Evolutionary conservation across 2,329 filamentous ascomycete species (phyloP).

Genomic region (Orbilia blumenaviensis): DNA sequence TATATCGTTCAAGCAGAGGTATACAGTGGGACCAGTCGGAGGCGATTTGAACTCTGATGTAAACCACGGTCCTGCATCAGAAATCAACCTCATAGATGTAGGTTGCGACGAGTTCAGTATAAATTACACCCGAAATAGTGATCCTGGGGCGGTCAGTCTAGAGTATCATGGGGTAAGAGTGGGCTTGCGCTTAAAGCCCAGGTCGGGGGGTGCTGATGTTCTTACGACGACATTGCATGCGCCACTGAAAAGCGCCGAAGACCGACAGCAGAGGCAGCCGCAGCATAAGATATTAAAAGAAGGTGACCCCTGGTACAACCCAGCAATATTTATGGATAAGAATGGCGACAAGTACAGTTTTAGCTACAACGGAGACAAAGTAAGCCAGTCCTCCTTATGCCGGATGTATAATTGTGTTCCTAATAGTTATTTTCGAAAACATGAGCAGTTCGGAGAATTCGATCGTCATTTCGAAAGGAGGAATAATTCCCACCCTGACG

Average conservation of each 20-base stretch:
- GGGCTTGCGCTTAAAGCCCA: slow-evolving; percentile 16
- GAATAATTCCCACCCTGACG: not conserved
- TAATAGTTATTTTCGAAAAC: no score
- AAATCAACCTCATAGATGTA: not conserved
- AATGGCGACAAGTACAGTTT: not conserved
- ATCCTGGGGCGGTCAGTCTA: not conserved
- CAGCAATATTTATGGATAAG: not conserved
- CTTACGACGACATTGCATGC: slow-evolving; percentile 14
- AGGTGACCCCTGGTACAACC: not conserved
- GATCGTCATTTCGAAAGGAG: slow-evolving; percentile 13
- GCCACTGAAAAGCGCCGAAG: not conserved
- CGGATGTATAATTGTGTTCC: no score
- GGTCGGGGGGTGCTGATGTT: not conserved
- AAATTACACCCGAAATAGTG: not conserved
- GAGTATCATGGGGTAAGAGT: not conserved
- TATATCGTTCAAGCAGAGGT: not conserved
- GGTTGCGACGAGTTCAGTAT: not conserved
- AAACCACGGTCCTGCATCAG: not conserved
- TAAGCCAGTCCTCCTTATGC: not conserved
- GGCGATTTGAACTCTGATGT: no score
- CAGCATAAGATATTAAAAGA: not conserved
- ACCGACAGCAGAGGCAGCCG: not conserved
- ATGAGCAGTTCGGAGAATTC: slow-evolving; percentile 33
- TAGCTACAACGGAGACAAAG: not conserved
- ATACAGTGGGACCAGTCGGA: not conserved